A percentile compares a stretch with the other conserved stretches of the same genome.
Conservation (phyloP, 2,329 filamentous ascomycete species). For the Stemphylium beticola region DNA sequence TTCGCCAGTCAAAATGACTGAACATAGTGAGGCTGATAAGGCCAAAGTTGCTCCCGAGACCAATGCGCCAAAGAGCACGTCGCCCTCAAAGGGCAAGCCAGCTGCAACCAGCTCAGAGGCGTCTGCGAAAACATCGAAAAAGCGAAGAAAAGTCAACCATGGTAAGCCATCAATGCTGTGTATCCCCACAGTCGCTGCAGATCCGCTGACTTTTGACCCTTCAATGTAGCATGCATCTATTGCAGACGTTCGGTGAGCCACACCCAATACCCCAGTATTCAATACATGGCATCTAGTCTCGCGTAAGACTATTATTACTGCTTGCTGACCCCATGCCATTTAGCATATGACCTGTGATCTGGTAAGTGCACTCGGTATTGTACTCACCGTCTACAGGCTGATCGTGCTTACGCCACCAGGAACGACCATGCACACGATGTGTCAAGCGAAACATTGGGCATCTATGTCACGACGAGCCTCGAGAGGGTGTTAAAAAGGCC, state of each 20-base stretch:
- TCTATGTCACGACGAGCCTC: slow-evolving; percentile 95
- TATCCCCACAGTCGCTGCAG: slow-evolving; percentile 25
- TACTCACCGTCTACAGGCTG: slow-evolving; percentile 37
- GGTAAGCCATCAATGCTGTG: slow-evolving; percentile 45
- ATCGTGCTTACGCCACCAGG: slow-evolving; percentile 60
- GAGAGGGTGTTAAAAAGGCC: slow-evolving; percentile 79
- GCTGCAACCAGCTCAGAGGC: slow-evolving; percentile 38
- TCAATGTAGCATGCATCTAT: slow-evolving; percentile 56
- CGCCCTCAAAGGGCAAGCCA: slow-evolving; percentile 38
- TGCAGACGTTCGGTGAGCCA: slow-evolving; percentile 59
- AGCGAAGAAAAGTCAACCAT: slow-evolving; percentile 62
- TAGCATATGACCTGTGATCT: slow-evolving; percentile 63
- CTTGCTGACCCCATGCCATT: slow-evolving; percentile 43
- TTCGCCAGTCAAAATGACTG: slow-evolving; percentile 41
- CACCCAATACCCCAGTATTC: slow-evolving; percentile 29
- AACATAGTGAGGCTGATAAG: slow-evolving; percentile 37
- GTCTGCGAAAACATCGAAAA: slow-evolving; percentile 51
- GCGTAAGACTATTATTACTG: slow-evolving; percentile 24
- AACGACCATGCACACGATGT: slow-evolving; percentile 95
- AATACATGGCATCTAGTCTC: slow-evolving; percentile 29
- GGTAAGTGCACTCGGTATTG: slow-evolving; percentile 38
- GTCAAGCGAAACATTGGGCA: slow-evolving; percentile 99
- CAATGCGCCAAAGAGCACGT: slow-evolving; percentile 35
- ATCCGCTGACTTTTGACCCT: slow-evolving; percentile 37
- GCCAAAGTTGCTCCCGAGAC: slow-evolving; percentile 34